Percentiles rank a stretch among this genome's conserved stretches.
Conservation (phyloP, 2,329 filamentous ascomycete species). For the Aspergillus proliferans region DNA sequence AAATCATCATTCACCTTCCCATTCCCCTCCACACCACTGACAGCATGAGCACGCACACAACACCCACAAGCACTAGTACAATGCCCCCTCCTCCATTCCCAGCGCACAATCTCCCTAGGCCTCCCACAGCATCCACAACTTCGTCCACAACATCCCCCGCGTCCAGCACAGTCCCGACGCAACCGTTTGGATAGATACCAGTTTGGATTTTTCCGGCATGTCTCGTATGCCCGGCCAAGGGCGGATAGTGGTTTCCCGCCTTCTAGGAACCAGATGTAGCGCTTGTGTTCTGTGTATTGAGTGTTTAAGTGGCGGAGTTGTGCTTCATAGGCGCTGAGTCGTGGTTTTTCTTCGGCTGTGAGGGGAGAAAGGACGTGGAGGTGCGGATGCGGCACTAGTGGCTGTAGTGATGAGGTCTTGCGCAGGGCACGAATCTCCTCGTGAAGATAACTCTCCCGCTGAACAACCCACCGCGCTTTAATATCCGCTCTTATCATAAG, state of each 20-base stretch:
- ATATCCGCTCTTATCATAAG: not conserved
- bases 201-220: not conserved
- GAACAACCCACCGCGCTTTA: not conserved
- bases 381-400: not conserved
- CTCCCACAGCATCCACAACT: constrained; percentile 2
- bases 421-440: not conserved
- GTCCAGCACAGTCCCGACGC: not conserved
- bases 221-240: too few species aligned
- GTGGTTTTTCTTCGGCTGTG: too few species aligned
- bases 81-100: not conserved
- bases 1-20: not conserved
- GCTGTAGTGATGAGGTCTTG: not conserved
- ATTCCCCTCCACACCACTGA: not conserved
- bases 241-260: too few species aligned
- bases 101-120: not conserved
- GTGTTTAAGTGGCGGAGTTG: too few species aligned
- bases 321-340: too few species aligned
- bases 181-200: not conserved
- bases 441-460: not conserved
- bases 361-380: too few species aligned
- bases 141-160: not conserved
- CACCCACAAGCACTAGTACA: too few species aligned
- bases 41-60: too few species aligned
- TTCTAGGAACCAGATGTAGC: too few species aligned
- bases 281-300: too few species aligned